These are phyloP conservation scores for Ogataea saltuana DNA, from an alignment of 805 yeast genomes.

Conservation along the genomic window DNA sequence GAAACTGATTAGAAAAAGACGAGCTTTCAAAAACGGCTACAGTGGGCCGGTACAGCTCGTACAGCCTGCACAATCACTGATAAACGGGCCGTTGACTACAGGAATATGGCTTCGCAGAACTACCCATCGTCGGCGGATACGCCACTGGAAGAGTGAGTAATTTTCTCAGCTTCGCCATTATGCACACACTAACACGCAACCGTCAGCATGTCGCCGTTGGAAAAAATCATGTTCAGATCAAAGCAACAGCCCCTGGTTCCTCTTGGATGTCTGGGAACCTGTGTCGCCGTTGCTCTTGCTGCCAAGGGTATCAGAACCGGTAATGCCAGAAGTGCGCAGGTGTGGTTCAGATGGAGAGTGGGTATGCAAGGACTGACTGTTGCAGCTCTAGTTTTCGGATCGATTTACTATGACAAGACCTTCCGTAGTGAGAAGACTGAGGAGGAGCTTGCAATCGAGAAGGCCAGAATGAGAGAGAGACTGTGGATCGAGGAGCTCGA, in stretches of 20 bases:
- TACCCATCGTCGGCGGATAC: conserved; percentile 54
- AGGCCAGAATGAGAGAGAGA: conserved; percentile 82
- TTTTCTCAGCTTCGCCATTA: background rate
- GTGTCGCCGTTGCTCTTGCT: conserved; percentile 78
- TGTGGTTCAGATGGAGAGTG: conserved; percentile 88
- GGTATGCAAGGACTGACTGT: conserved; percentile 83
- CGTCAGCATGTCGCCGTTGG: conserved; percentile 48
- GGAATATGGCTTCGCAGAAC: conserved; percentile 39
- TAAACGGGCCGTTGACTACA: background rate
- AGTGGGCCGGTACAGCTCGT: too few relatives aligned
- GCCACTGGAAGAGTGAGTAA: conserved; percentile 50
- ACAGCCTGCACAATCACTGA: background rate
- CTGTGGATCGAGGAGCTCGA: conserved; percentile 91
- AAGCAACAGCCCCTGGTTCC: conserved; percentile 92
- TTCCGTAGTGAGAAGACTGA: conserved; percentile 46
- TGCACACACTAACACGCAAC: conserved; percentile 31
- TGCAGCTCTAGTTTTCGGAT: conserved; percentile 80
- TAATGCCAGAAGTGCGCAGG: conserved; percentile 72
- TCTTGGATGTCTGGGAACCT: conserved; percentile 73
- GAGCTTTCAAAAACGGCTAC: too few relatives aligned
- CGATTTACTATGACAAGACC: conserved; percentile 61
- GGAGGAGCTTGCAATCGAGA: conserved; percentile 68
- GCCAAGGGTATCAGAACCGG: conserved; percentile 75
- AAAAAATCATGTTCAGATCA: conserved; percentile 60
- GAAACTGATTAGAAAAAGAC: too few relatives aligned